A percentile compares a stretch with the other conserved stretches of the same genome.
Conservation (phyloP, 352 stramenopile species). For the Phytopythium litorale region DNA sequence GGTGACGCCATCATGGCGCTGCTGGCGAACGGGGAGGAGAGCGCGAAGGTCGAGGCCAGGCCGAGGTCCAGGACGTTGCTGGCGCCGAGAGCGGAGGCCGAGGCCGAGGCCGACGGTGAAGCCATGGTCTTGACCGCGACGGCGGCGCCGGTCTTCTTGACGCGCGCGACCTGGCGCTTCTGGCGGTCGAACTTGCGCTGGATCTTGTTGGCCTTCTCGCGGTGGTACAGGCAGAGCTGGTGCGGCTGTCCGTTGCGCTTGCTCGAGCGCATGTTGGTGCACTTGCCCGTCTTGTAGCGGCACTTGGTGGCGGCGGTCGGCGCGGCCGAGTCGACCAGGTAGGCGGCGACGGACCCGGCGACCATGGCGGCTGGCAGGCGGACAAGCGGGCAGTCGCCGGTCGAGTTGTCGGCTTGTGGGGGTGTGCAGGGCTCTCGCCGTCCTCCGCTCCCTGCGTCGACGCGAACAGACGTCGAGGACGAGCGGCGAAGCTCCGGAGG, state of each 20-base stretch:
- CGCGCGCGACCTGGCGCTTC: conserved; percentile 73
- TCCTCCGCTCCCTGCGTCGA: conserved; percentile 1
- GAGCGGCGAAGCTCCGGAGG: conserved; percentile 3
- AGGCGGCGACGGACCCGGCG: conserved; percentile 2
- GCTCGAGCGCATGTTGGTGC: conserved; percentile 70
- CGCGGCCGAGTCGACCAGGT: conserved; percentile 9
- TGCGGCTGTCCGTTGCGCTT: conserved; percentile 86
- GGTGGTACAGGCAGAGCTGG: conserved; percentile 85
- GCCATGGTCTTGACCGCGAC: conserved; percentile 13
- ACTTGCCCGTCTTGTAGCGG: conserved; percentile 89
- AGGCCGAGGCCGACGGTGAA: background rate
- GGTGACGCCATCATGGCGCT: conserved; percentile 8
- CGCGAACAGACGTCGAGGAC: conserved; percentile 4
- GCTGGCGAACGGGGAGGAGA: conserved; percentile 12
- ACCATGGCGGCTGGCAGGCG: conserved; percentile 1
- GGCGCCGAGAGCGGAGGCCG: background rate
- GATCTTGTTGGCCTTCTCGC: conserved; percentile 89
- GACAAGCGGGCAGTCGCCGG: too few species aligned
- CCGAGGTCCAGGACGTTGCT: conserved; percentile 13
- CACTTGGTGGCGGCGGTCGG: conserved; percentile 33
- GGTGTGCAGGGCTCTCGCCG: conserved; percentile 4
- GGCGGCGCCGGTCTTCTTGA: conserved; percentile 30
- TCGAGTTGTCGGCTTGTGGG: background rate
- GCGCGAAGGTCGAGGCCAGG: conserved; percentile 14
- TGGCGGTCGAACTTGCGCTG: conserved; percentile 88